phyloP scores from a whole-genome alignment of 2,329 filamentous ascomycete species.

The Pyricularia grisea region DNA sequence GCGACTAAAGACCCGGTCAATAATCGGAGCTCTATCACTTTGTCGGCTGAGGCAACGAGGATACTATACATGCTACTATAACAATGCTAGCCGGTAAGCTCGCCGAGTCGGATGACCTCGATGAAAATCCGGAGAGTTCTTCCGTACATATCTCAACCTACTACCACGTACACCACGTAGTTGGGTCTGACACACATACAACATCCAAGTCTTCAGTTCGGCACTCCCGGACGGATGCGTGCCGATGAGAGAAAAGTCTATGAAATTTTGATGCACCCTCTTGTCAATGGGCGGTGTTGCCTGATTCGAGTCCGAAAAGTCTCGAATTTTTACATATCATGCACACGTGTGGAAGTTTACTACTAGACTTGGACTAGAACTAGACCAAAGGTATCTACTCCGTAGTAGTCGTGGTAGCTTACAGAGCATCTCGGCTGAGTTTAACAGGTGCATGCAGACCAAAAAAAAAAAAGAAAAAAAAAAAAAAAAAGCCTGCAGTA shows the following conservation, averaged over 20 bases:
- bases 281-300: not conserved
- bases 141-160: not conserved
- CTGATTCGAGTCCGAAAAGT: not conserved
- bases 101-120: not conserved
- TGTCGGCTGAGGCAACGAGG: not conserved
- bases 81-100: not conserved
- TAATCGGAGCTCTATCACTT: not conserved
- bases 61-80: not conserved
- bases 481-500: not conserved
- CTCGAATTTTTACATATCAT: not conserved
- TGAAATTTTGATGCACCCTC: not conserved
- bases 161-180: not conserved
- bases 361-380: not conserved
- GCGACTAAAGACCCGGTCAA: not conserved
- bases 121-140: not conserved
- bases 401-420: too few relatives aligned
- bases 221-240: not conserved
- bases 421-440: not conserved
- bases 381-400: too few relatives aligned
- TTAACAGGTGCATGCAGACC: not conserved
- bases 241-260: not conserved
- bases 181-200: not conserved
- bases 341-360: not conserved
- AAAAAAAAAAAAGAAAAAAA: not conserved
- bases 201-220: not conserved